A percentile compares a stretch with the other conserved stretches of the same genome.
Conservation (phyloP, 768 basidiomycete genomes). For the Nidularia pulvinata region DNA sequence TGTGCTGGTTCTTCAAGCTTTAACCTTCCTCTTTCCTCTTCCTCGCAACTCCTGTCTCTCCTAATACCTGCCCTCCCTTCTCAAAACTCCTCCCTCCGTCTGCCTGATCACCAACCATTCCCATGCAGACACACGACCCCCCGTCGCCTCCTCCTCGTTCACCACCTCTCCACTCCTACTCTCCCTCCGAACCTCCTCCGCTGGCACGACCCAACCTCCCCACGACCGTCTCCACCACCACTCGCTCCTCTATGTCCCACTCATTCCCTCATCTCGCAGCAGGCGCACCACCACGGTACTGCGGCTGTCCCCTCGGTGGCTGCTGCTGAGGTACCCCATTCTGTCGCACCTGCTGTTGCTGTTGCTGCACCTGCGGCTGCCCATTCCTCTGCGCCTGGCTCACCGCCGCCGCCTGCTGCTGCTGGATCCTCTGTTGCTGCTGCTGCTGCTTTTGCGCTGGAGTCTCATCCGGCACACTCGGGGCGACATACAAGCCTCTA, state of each 20-base stretch:
- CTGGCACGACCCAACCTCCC: too few relatives aligned
- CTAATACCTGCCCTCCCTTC: neutral
- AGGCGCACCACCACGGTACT: conserved; percentile 35
- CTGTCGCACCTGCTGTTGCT: conserved; percentile 17
- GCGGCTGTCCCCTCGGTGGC: conserved; percentile 24
- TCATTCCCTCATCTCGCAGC: conserved; percentile 26
- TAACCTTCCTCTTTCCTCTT: too few relatives aligned
- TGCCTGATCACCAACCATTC: neutral
- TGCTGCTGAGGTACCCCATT: conserved; percentile 12
- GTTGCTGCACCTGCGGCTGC: conserved; percentile 19
- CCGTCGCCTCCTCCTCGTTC: neutral
- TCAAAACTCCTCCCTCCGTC: neutral
- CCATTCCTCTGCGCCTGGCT: conserved; percentile 2
- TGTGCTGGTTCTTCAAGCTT: too few relatives aligned
- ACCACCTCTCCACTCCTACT: too few relatives aligned
- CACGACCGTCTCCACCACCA: too few relatives aligned
- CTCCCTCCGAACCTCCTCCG: too few relatives aligned
- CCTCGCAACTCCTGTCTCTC: too few relatives aligned
- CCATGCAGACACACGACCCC: neutral
- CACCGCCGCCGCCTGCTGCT: conserved; percentile 13
- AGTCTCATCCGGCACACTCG: conserved; percentile 48
- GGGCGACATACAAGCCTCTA: conserved; percentile 91
- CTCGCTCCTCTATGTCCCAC: neutral
- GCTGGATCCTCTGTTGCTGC: conserved; percentile 34
- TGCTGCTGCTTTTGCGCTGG: conserved; percentile 22